Conservation (phyloP, 805 yeast species). For the Spathaspora boniae region DNA sequence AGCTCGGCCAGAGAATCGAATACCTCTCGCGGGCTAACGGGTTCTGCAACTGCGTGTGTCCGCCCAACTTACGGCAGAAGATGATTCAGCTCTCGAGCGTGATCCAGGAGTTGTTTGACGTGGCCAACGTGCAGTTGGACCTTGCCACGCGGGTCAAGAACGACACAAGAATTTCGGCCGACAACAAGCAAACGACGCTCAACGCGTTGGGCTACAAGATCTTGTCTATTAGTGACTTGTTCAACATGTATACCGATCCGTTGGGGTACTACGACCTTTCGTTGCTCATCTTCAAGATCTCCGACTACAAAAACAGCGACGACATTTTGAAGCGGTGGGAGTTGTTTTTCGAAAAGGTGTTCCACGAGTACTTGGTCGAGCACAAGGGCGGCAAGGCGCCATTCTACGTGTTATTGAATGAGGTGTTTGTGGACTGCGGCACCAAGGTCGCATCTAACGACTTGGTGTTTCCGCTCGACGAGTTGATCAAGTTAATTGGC, state of each 20-base stretch:
- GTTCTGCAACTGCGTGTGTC: constrained; percentile 80
- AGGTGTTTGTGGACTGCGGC: constrained; percentile 51
- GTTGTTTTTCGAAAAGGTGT: constrained; percentile 54
- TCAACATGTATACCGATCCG: constrained; percentile 84
- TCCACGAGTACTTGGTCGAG: constrained; percentile 27
- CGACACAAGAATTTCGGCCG: constrained; percentile 48
- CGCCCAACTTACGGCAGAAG: constrained; percentile 71
- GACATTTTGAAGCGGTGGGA: constrained; percentile 83
- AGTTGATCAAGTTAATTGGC: constrained; percentile 62
- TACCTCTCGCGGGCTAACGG: constrained; percentile 89
- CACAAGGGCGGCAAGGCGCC: constrained; percentile 27
- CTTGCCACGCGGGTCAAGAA: constrained; percentile 45
- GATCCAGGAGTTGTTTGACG: constrained; percentile 79
- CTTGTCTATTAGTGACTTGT: constrained; percentile 70
- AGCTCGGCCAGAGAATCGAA: constrained; percentile 75
- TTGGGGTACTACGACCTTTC: constrained; percentile 83
- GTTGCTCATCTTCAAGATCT: constrained; percentile 69
- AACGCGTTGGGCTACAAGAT: constrained; percentile 60
- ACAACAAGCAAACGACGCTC: constrained; percentile 49
- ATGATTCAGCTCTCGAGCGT: constrained; percentile 66
- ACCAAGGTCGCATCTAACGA: constrained; percentile 64
- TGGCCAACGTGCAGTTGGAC: constrained; percentile 81
- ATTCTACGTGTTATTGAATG: constrained; percentile 34
- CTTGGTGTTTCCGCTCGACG: constrained; percentile 74
- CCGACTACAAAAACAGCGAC: constrained; percentile 82